Base-by-base conservation (phyloP, 805 yeast genomes). In the Metschnikowia lachancei region DNA sequence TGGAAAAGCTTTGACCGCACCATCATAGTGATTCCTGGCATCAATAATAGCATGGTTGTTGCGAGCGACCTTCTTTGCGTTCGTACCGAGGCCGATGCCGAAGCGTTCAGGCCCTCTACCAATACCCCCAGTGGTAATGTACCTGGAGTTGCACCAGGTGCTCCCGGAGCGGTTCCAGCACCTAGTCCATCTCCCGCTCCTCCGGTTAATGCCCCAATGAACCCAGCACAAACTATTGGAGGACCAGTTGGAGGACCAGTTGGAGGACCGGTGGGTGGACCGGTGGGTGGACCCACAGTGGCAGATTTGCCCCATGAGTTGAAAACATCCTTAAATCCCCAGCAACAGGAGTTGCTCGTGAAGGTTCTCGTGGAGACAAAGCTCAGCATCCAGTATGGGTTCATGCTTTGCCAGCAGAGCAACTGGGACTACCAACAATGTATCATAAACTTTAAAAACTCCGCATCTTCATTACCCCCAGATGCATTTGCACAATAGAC, bases 321-420 rank as follows among this genome's bases (percentile, higher is more conserved):
- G 31, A 72, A 74, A 43, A 62, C 76, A 3, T 78, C 75, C 29
- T 66, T 84, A 37, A 73, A 64, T 32, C 73, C 75, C 0, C 62
- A 66, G 6, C 95, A 86, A 61, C 81, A 83, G 52, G 83, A 82
- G 46, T 64, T 88, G 4, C 74, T 87, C 14, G 75, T 77, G 18
- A 83, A 78, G 57, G 67, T 92, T 19, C 79, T 85, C 66, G 63
- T 76, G 22, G 87, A 85, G 52, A 91, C 97, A 0, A 80, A 82
- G 40, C 71, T 91, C 55, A 90, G 78, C 54, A 72, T 86, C n/a
- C 86, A 87, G 57, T 91, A 82, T 63, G 87, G 92, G 0, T 68
- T 82, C 22, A 80, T 91, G 86, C 75, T 94, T 33, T 84, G 90
- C 47, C 90, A 89, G 62, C 96, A 90, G 64, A 88, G 96, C 58